These are phyloP conservation scores for Alternaria burnsii DNA, from an alignment of 2,329 filamentous ascomycete species.

Conservation along the genomic window DNA sequence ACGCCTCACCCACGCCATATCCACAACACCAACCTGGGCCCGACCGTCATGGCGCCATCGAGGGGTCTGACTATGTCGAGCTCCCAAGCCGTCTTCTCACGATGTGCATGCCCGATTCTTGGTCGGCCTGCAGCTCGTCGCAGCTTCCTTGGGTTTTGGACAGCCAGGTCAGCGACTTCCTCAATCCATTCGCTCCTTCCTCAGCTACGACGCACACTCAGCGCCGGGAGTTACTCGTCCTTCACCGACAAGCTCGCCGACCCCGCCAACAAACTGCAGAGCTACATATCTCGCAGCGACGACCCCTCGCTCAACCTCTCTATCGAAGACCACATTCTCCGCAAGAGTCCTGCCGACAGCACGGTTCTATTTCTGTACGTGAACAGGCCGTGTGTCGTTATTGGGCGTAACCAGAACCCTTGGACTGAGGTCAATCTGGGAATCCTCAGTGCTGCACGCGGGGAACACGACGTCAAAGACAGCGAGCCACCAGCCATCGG, in stretches of 20 bases:
- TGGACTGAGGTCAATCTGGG: constrained; percentile 88
- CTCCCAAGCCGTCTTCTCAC: neutral
- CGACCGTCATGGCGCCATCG: constrained; percentile 28
- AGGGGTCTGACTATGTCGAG: constrained; percentile 15
- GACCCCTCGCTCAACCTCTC: constrained; percentile 92
- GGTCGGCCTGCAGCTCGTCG: neutral
- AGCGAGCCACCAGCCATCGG: constrained; percentile 53
- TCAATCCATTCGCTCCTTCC: neutral
- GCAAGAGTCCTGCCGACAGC: constrained; percentile 74
- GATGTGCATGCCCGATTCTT: neutral
- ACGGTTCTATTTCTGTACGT: constrained; percentile 86
- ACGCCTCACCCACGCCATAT: constrained; percentile 7
- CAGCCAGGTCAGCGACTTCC: constrained; percentile 3
- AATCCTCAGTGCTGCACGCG: constrained; percentile 60
- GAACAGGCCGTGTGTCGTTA: constrained; percentile 86
- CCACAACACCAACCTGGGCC: constrained; percentile 8
- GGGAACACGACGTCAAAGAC: constrained; percentile 28
- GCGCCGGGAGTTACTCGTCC: constrained; percentile 23
- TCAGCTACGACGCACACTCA: neutral
- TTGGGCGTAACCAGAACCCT: constrained; percentile 97
- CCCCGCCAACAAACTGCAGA: constrained; percentile 52
- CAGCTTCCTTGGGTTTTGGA: neutral
- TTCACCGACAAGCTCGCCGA: constrained; percentile 43
- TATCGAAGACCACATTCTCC: constrained; percentile 88
- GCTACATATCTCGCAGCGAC: constrained; percentile 61